Conservation (phyloP, 2,329 filamentous ascomycete genomes). For the Myriosclerotinia curreyana region DNA sequence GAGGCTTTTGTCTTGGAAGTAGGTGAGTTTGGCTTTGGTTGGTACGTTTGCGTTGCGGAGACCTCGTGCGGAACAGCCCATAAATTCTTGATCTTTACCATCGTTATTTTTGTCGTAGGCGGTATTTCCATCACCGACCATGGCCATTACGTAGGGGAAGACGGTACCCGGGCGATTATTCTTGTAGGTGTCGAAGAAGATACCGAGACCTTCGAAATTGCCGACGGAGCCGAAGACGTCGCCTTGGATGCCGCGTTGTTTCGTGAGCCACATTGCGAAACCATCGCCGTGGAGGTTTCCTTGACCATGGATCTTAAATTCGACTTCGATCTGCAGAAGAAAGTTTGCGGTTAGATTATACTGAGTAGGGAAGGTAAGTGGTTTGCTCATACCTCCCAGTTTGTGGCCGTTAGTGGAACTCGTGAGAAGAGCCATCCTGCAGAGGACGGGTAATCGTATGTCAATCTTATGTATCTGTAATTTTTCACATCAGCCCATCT, state of each 20-base stretch:
- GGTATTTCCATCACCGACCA: slow-evolving; percentile 89
- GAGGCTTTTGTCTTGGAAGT: slow-evolving; percentile 93
- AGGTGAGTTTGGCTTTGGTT: slow-evolving; percentile 84
- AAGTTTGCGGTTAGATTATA: slow-evolving; percentile 12
- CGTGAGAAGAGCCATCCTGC: slow-evolving; percentile 91
- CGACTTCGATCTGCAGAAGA: slow-evolving; percentile 68
- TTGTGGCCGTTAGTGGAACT: slow-evolving; percentile 92
- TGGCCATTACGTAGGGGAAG: slow-evolving; percentile 98
- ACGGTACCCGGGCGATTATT: slow-evolving; percentile 95
- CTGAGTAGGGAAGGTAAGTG: not conserved
- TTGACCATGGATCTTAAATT: slow-evolving; percentile 89
- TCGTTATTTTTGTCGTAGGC: slow-evolving; percentile 91
- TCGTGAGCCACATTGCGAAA: slow-evolving; percentile 97
- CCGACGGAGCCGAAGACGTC: slow-evolving; percentile 86
- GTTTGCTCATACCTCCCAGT: slow-evolving; percentile 70
- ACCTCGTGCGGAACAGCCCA: slow-evolving; percentile 90
- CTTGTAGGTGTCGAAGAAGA: slow-evolving; percentile 98
- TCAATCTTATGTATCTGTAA: slow-evolving; percentile 82
- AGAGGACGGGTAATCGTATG: slow-evolving; percentile 85
- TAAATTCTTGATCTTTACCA: slow-evolving; percentile 88
- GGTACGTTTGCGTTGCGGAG: slow-evolving; percentile 76
- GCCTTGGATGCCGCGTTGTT: slow-evolving; percentile 77
- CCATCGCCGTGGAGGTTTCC: slow-evolving; percentile 93
- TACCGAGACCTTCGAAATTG: slow-evolving; percentile 86
- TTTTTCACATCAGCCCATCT: slow-evolving; percentile 32